A percentile compares a stretch with the other conserved stretches of the same genome.
These are phyloP conservation scores for Exophiala aquamarina DNA, from an alignment of 2,329 filamentous ascomycete genomes.

Conservation along the genomic window DNA sequence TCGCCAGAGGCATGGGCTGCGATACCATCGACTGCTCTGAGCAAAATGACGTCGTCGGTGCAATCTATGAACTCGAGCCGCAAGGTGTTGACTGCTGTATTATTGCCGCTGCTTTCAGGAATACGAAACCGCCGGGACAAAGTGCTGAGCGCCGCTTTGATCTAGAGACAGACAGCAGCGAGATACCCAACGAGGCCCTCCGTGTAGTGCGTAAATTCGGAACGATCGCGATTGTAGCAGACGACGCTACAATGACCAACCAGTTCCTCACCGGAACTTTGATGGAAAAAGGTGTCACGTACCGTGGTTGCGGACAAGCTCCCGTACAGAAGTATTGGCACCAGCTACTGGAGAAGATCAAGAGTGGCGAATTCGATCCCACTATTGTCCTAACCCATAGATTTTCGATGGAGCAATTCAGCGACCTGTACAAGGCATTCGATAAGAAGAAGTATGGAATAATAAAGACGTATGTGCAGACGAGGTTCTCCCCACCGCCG, in stretches of 20 bases:
- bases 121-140: conserved; percentile 55
- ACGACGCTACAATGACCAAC: conserved; percentile 33
- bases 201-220: conserved; percentile 47
- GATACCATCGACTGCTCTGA: conserved; percentile 57
- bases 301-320: conserved; percentile 56
- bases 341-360: conserved; percentile 58
- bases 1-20: conserved; percentile 8
- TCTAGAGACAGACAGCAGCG: conserved; percentile 74
- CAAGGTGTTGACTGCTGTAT: conserved; percentile 69
- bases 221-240: conserved; percentile 59
- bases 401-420: conserved; percentile 14
- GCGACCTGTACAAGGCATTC: conserved; percentile 15
- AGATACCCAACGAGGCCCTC: conserved; percentile 48
- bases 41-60: conserved; percentile 63
- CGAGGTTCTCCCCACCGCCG: conserved; percentile 16
- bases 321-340: conserved; percentile 62
- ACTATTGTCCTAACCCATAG: conserved; percentile 13
- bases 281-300: conserved; percentile 36
- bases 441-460: conserved; percentile 19
- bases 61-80: conserved; percentile 67
- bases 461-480: conserved; percentile 21
- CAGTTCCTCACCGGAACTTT: conserved; percentile 29
- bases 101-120: conserved; percentile 60
- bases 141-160: conserved; percentile 56
- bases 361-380: conserved; percentile 21